phyloP scores from a whole-genome alignment of 2,329 filamentous ascomycete species.

The Elsinoe fawcettii region DNA sequence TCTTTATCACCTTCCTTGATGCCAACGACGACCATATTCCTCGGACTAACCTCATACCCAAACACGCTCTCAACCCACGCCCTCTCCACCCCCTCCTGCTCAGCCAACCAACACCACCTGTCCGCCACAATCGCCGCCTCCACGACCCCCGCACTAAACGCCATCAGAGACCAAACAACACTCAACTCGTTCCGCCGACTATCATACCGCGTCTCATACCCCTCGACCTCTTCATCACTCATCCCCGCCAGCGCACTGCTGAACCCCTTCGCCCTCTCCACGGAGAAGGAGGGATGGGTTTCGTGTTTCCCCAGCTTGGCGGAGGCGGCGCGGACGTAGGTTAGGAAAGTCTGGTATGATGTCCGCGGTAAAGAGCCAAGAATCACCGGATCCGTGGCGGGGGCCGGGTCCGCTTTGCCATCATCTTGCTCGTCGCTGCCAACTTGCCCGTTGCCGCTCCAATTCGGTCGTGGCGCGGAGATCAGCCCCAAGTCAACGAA shows the following conservation, averaged over 20 bases:
- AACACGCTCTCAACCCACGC: constrained; percentile 94
- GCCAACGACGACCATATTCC: constrained; percentile 89
- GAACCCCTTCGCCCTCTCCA: constrained; percentile 51
- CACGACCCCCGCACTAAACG: constrained; percentile 80
- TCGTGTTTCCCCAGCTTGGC: constrained; percentile 54
- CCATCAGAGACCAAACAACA: constrained; percentile 90
- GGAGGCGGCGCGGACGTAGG: constrained; percentile 75
- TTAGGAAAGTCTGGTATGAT: constrained; percentile 65
- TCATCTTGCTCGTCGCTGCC: too few relatives aligned
- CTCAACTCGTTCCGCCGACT: constrained; percentile 71
- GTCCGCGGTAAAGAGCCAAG: constrained; percentile 77
- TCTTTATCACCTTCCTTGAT: constrained; percentile 56
- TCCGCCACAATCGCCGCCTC: constrained; percentile 88
- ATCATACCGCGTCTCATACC: constrained; percentile 59
- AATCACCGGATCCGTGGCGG: constrained; percentile 61
- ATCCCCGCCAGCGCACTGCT: constrained; percentile 57
- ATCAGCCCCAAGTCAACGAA: constrained; percentile 80
- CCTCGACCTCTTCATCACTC: constrained; percentile 65
- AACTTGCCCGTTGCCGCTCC: too few relatives aligned
- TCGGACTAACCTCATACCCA: constrained; percentile 74
- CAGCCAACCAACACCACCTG: constrained; percentile 76
- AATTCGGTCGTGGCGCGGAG: constrained; percentile 40
- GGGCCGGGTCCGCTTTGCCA: constrained; percentile 49
- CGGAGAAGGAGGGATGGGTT: constrained; percentile 37
- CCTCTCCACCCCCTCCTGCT: constrained; percentile 62